Percentiles rank a stretch among this genome's conserved stretches.
Evolutionary conservation across 371 early-diverging fungal species (phyloP).

Genomic region (Sporodiniella umbellata): DNA sequence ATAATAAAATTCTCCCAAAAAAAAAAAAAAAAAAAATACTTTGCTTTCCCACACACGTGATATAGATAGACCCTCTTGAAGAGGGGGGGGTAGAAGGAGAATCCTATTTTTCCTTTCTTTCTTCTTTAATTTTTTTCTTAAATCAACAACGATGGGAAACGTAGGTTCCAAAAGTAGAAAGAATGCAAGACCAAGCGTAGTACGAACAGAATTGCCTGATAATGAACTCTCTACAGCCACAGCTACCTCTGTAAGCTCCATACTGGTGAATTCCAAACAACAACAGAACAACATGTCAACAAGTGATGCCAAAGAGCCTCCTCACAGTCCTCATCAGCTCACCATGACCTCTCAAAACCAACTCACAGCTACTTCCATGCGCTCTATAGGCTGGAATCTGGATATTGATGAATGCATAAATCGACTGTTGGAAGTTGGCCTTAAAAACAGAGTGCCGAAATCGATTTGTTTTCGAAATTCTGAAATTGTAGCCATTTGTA

Average conservation of each 20-base stretch:
- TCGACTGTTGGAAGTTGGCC: conserved; percentile 75
- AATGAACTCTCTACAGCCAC: conserved; percentile 42
- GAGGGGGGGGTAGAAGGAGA: too few species aligned
- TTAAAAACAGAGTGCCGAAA: conserved; percentile 68
- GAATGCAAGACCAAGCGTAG: conserved; percentile 37
- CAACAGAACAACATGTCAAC: conserved; percentile 2
- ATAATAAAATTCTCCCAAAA: neutral
- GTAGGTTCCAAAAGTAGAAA: conserved; percentile 41
- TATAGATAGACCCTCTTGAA: too few species aligned
- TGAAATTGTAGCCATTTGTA: conserved; percentile 92
- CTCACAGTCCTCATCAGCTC: conserved; percentile 24
- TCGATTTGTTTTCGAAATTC: conserved; percentile 74
- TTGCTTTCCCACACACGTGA: neutral
- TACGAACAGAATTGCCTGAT: conserved; percentile 39
- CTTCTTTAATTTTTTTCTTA: conserved; percentile 11
- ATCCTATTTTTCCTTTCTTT: too few species aligned
- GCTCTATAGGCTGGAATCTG: conserved; percentile 49
- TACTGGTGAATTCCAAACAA: conserved; percentile 32
- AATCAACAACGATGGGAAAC: conserved; percentile 33
- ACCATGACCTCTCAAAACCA: conserved; percentile 40
- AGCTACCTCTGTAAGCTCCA: conserved; percentile 44
- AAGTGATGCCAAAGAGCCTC: neutral
- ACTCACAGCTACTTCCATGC: conserved; percentile 41
- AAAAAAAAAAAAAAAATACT: neutral
- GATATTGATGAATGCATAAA: conserved; percentile 88